phyloP scores from a whole-genome alignment of 1,284 basidiomycete genomes.

The Quambalaria eucalypti region DNA sequence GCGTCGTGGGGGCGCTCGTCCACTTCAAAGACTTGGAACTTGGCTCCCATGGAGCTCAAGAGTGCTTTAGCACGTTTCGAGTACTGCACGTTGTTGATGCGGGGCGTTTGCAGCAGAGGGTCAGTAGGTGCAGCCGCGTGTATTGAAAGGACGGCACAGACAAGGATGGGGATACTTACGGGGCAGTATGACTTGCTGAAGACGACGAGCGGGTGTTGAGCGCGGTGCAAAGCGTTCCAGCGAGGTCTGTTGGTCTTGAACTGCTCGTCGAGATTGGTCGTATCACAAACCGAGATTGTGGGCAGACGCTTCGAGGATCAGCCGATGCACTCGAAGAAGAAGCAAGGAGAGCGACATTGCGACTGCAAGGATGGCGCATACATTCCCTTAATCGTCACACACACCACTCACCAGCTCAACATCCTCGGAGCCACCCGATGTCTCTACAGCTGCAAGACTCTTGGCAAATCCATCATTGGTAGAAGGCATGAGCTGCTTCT shows the following conservation, averaged over 20 bases:
- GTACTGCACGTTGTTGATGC: not conserved
- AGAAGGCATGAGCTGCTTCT: not conserved
- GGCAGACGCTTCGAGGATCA: too few species aligned
- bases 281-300: too few species aligned
- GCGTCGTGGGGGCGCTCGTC: not conserved
- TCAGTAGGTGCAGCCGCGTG: not conserved
- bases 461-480: not conserved
- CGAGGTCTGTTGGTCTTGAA: not conserved
- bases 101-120: not conserved
- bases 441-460: not conserved
- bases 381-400: not conserved
- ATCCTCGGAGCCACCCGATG: not conserved
- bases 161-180: not conserved
- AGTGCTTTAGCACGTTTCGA: not conserved
- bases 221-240: not conserved
- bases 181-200: slow-evolving; percentile 2
- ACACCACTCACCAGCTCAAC: not conserved
- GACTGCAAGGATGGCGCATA: not conserved
- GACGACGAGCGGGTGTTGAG: not conserved
- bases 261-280: not conserved
- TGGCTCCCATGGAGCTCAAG: not conserved
- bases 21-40: not conserved
- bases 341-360: not conserved
- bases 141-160: too few species aligned
- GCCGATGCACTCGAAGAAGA: too few species aligned